phyloP scores from a whole-genome alignment of 768 basidiomycete genomes.

The Serpula lacrymans region DNA sequence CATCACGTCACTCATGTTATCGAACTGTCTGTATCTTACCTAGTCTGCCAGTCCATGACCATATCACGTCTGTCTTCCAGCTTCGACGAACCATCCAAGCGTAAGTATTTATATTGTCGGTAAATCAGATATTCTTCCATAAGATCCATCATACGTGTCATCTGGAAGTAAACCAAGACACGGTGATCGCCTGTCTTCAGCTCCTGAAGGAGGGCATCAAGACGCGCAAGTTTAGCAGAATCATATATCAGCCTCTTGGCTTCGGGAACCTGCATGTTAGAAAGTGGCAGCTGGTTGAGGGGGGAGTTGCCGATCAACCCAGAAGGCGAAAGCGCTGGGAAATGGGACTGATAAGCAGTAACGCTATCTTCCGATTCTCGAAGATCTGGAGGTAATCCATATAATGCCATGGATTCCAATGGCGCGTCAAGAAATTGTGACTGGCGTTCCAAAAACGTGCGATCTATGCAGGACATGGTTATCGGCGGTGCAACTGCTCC shows the following conservation, averaged over 20 bases:
- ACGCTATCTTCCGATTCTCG: slow-evolving; percentile 56
- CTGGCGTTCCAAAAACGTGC: slow-evolving; percentile 76
- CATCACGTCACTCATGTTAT: too few relatives aligned
- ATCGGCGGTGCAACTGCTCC: slow-evolving; percentile 84
- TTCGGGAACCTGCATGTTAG: slow-evolving; percentile 91
- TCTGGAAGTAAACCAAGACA: slow-evolving; percentile 97
- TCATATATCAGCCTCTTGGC: slow-evolving; percentile 94
- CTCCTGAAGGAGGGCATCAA: slow-evolving; percentile 87
- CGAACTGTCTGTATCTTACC: slow-evolving; percentile 53
- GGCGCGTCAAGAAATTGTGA: slow-evolving; percentile 59
- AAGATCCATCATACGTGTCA: slow-evolving; percentile 99
- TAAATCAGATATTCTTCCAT: slow-evolving; percentile 99
- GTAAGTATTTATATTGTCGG: slow-evolving; percentile 92
- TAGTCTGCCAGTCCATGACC: slow-evolving; percentile 99
- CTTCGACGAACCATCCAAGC: slow-evolving; percentile 91
- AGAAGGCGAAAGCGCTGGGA: slow-evolving; percentile 58
- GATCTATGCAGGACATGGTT: slow-evolving; percentile 64
- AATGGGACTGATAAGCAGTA: slow-evolving; percentile 38
- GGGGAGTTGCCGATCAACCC: slow-evolving; percentile 73
- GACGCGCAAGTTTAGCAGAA: slow-evolving; percentile 90
- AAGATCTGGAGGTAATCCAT: slow-evolving; percentile 72
- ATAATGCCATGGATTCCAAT: slow-evolving; percentile 72
- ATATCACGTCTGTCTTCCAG: slow-evolving; percentile 96
- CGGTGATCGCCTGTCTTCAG: slow-evolving; percentile 92
- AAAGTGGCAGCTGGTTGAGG: slow-evolving; percentile 68